phyloP scores from a whole-genome alignment of 805 yeast species.

The Tetrapisispora pingtungensis region DNA sequence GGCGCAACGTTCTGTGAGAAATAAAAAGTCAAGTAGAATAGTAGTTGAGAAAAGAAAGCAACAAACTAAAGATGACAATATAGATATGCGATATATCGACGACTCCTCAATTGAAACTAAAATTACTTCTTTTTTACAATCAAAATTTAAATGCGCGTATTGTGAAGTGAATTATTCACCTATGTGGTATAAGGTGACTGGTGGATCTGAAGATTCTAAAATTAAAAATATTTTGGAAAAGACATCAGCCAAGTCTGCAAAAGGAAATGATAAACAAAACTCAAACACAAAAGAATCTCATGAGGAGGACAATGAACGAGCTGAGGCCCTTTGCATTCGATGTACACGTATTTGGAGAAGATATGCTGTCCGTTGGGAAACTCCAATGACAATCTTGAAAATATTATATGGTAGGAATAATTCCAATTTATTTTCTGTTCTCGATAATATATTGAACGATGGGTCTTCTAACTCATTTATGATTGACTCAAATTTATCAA shows the following conservation, averaged over 20 bases:
- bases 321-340: conserved; percentile 64
- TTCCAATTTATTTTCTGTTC: conserved; percentile 6
- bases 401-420: conserved; percentile 27
- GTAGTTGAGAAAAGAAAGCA: conserved; percentile 6
- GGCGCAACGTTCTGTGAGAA: background rate
- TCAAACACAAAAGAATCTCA: background rate
- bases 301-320: conserved; percentile 13
- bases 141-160: conserved; percentile 54
- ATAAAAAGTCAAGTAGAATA: conserved; percentile 9
- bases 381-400: conserved; percentile 55
- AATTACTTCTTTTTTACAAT: conserved; percentile 34
- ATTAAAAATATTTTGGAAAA: conserved; percentile 5
- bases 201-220: conserved; percentile 24
- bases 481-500: conserved; percentile 11
- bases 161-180: conserved; percentile 41
- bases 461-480: conserved; percentile 8
- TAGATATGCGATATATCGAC: conserved; percentile 31
- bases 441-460: conserved; percentile 16
- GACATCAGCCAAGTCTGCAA: too few relatives aligned
- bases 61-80: conserved; percentile 3
- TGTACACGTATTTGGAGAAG: conserved; percentile 90
- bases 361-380: conserved; percentile 81
- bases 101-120: conserved; percentile 52
- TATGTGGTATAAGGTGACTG: conserved; percentile 29
- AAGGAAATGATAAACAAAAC: conserved; percentile 7